These are phyloP conservation scores for Primulina eburnea DNA, from an alignment of 257 asterid genomes.

Conservation along the genomic window DNA sequence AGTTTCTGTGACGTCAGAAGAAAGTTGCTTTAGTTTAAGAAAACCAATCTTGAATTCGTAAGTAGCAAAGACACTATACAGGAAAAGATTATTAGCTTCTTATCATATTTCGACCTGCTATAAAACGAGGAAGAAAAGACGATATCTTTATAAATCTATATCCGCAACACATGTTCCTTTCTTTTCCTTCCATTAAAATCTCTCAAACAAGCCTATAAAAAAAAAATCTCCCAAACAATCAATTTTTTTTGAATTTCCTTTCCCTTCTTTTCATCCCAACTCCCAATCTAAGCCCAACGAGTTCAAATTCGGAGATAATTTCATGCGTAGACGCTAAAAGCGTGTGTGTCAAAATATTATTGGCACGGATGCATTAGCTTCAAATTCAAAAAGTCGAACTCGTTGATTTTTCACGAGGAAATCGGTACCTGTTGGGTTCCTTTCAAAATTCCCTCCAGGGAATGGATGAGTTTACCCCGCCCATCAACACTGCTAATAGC, in stretches of 20 bases:
- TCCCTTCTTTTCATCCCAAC: too few relatives aligned
- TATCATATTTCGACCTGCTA: too few relatives aligned
- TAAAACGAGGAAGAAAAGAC: too few relatives aligned
- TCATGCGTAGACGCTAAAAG: background rate
- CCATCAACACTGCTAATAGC: slow-evolving; percentile 69
- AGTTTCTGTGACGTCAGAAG: slow-evolving; percentile 47
- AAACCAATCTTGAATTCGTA: background rate
- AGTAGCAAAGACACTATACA: background rate
- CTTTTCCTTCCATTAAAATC: too few relatives aligned
- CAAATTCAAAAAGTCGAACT: background rate
- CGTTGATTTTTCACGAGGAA: background rate
- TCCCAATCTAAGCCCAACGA: too few relatives aligned
- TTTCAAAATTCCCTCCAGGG: slow-evolving; percentile 65
- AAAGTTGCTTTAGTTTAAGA: background rate
- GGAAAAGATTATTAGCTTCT: background rate
- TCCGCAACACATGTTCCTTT: too few relatives aligned
- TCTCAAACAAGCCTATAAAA: too few relatives aligned
- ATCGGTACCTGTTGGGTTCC: slow-evolving; percentile 68
- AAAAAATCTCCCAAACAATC: too few relatives aligned
- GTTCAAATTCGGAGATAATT: background rate
- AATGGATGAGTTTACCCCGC: slow-evolving; percentile 58
- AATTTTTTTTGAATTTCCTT: too few relatives aligned
- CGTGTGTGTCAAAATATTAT: too few relatives aligned
- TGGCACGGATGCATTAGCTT: background rate
- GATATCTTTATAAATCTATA: too few relatives aligned